These are phyloP conservation scores for Phytopythium cucurbitacearum DNA, from an alignment of 352 stramenopile species.

Conservation along the genomic window DNA sequence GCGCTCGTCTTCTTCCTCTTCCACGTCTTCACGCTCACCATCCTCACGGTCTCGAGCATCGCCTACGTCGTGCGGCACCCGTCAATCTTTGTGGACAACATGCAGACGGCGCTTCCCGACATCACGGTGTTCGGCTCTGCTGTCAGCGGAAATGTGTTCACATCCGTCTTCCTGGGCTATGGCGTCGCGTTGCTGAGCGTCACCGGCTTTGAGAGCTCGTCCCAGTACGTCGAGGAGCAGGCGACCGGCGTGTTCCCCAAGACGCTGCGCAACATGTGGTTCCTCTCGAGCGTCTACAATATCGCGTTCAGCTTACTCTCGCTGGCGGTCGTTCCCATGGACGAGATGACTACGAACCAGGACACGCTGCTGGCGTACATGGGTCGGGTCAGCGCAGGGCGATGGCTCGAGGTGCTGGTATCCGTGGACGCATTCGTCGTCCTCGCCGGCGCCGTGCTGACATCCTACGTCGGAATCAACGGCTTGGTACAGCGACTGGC, in stretches of 20 bases:
- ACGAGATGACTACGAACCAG: slow-evolving; percentile 51
- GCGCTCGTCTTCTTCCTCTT: slow-evolving; percentile 75
- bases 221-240: slow-evolving; percentile 86
- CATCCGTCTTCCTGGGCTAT: slow-evolving; percentile 54
- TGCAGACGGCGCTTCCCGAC: slow-evolving; percentile 33
- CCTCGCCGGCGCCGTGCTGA: slow-evolving; percentile 65
- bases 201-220: slow-evolving; percentile 78
- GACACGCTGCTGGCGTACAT: slow-evolving; percentile 64
- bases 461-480: slow-evolving; percentile 66
- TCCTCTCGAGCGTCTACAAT: slow-evolving; percentile 76
- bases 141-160: slow-evolving; percentile 19
- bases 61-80: slow-evolving; percentile 52
- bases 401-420: slow-evolving; percentile 30
- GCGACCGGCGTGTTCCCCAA: slow-evolving; percentile 73
- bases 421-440: slow-evolving; percentile 76
- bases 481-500: slow-evolving; percentile 67
- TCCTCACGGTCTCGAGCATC: slow-evolving; percentile 42
- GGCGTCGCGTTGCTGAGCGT: slow-evolving; percentile 71
- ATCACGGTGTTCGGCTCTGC: slow-evolving; percentile 21
- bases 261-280: slow-evolving; percentile 83
- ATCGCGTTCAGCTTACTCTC: slow-evolving; percentile 58
- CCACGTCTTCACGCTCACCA: slow-evolving; percentile 53
- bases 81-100: slow-evolving; percentile 54
- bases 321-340: slow-evolving; percentile 62
- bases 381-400: slow-evolving; percentile 23